These are phyloP conservation scores for Salix udensis DNA, from an alignment of 345 rosid species.

Conservation along the genomic window DNA sequence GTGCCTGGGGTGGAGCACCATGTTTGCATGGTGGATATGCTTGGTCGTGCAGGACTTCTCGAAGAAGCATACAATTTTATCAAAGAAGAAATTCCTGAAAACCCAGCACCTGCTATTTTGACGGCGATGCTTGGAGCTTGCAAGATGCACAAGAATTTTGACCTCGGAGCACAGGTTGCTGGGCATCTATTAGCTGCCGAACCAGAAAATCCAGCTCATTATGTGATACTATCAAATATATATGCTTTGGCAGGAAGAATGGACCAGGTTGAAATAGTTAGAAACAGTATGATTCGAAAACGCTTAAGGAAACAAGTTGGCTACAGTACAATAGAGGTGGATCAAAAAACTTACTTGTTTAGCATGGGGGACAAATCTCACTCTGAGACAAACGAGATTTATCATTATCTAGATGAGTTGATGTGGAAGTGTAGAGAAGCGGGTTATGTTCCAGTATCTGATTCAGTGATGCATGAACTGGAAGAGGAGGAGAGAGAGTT, in stretches of 20 bases:
- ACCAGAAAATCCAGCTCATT: conserved; percentile 87
- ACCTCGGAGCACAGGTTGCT: conserved; percentile 68
- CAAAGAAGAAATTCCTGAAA: conserved; percentile 35
- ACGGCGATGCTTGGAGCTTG: conserved; percentile 96
- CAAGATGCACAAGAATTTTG: conserved; percentile 78
- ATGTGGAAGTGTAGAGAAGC: conserved; percentile 60
- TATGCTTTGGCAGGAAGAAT: conserved; percentile 70
- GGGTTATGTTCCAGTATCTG: conserved; percentile 55
- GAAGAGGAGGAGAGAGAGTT: conserved; percentile 82
- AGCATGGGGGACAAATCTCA: conserved; percentile 77
- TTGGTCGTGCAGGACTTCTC: conserved; percentile 73
- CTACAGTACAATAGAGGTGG: conserved; percentile 58
- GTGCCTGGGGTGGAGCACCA: conserved; percentile 68
- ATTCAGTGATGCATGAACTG: conserved; percentile 68
- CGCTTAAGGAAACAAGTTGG: conserved; percentile 73
- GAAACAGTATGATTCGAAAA: conserved; percentile 61
- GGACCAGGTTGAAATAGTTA: conserved; percentile 57
- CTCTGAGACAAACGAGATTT: conserved; percentile 49
- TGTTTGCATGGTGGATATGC: conserved; percentile 83
- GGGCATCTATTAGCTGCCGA: conserved; percentile 62
- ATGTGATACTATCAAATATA: conserved; percentile 78
- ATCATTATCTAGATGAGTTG: conserved; percentile 55
- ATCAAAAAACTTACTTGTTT: conserved; percentile 50
- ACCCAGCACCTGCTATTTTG: conserved; percentile 70
- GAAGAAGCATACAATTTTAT: conserved; percentile 59